Conservation (phyloP, 345 rosid genomes). For the Clarkia xantiana region DNA sequence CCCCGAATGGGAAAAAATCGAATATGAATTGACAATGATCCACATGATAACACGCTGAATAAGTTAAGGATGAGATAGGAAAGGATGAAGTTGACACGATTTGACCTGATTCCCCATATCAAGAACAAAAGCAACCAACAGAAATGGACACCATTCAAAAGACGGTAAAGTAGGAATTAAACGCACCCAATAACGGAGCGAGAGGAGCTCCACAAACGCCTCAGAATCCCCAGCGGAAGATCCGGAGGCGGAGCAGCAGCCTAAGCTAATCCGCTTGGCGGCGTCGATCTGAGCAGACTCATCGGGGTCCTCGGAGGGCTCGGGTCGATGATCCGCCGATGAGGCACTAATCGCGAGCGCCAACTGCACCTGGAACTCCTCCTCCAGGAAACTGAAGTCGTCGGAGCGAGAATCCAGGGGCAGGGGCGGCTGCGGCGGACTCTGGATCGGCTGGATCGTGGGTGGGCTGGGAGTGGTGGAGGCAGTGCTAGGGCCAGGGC, state of each 20-base stretch:
- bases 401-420: conserved; percentile 20
- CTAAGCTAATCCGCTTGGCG: conserved; percentile 88
- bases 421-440: conserved; percentile 26
- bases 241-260: conserved; percentile 34
- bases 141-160: too few species aligned
- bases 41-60: too few species aligned
- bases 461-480: conserved; percentile 10
- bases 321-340: conserved; percentile 35
- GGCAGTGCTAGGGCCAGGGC: conserved; percentile 24
- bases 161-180: too few species aligned
- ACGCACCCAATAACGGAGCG: conserved; percentile 79
- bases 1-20: too few species aligned
- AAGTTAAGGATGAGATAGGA: too few species aligned
- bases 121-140: too few species aligned
- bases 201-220: conserved; percentile 41
- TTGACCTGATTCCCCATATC: too few species aligned
- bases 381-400: conserved; percentile 73
- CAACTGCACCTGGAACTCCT: conserved; percentile 88
- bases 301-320: conserved; percentile 42
- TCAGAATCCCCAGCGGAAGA: conserved; percentile 33
- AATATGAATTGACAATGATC: too few species aligned
- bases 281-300: conserved; percentile 94
- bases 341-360: conserved; percentile 95
- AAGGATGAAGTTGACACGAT: too few species aligned
- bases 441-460: conserved; percentile 23